Base-by-base conservation (phyloP, 2,329 filamentous ascomycete species). In the Cladosporium velox region DNA sequence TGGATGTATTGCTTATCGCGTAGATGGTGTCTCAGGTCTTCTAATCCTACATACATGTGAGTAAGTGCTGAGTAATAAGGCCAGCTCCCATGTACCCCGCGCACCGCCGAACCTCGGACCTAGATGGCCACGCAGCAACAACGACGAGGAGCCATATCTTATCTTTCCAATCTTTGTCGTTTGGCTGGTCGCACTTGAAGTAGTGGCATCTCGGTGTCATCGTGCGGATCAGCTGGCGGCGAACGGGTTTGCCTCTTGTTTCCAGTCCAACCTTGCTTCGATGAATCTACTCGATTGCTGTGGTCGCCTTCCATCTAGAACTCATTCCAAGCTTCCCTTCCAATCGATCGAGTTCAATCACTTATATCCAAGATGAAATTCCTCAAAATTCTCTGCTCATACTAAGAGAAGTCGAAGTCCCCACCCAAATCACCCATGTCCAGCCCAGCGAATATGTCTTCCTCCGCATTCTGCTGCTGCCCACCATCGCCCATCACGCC, bases 391-490 rank as follows among this genome's bases (percentile, higher is more conserved):
- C 5, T 10, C 5, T 38, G 21, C 49, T 63, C 34, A 11, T 35
- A 61, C 72, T 67, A 64, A 7, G 61, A 57, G 51, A 77, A 77
- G 51, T 71, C 72, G 64, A 77, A 77, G 57, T 77, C 74, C 52
- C 75, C 70, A 2, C 58, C 68, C 32, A 70, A 64, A 59, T 72
- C 73, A n/a, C 71, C 71, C 72, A 74, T 67, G 63, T 81, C 77
- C 68, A 83, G 69, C 0, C 78, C 81, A 68, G 80, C 82, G 67
- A 78, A 79, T 49, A 79, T 78, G 65, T 79, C 78, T 34, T 79
- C 78, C 26, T 79, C 77, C 35, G 70, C 72, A 66, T 70, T 77
- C 66, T 70, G 75, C 74, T 66, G 67, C 51, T 65, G 67, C 26
- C 64, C 76, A 51, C 64, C 64, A 3, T 41, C 59, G 24, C 24